Conservation (phyloP, 768 basidiomycete species). For the Strobilomyces confusus region DNA sequence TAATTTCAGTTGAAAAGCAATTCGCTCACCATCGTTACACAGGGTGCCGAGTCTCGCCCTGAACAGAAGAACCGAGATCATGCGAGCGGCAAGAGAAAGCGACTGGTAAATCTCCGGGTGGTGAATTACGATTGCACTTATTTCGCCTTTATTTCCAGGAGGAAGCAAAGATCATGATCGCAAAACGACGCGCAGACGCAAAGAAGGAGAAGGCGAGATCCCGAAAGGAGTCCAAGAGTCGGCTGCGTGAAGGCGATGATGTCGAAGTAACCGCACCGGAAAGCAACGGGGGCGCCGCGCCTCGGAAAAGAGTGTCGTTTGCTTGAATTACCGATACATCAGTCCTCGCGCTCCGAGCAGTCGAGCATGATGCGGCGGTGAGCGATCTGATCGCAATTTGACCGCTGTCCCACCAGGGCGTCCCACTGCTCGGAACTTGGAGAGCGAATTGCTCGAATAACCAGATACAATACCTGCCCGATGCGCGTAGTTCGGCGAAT, state of each 20-base stretch:
- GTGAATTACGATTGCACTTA: constrained; percentile 5
- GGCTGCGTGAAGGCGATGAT: constrained; percentile 10
- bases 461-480: constrained; percentile 4
- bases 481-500: constrained; percentile 19
- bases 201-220: constrained; percentile 39
- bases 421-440: constrained; percentile 3
- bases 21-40: constrained; percentile 15
- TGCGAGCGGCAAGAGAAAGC: constrained; percentile 32
- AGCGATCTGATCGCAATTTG: constrained; percentile 27
- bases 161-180: constrained; percentile 39
- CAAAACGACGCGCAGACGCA: constrained; percentile 32
- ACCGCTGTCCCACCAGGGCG: constrained; percentile 9
- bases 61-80: constrained; percentile 25
- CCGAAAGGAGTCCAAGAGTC: constrained; percentile 23
- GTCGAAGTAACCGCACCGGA: constrained; percentile 11
- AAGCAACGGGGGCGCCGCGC: constrained; percentile 6
- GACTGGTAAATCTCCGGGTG: constrained; percentile 34
- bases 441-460: constrained; percentile 14
- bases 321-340: constrained; percentile 21
- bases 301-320: constrained; percentile 35
- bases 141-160: constrained; percentile 31
- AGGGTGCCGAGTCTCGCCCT: constrained; percentile 29
- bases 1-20: constrained; percentile 16
- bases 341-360: constrained; percentile 17
- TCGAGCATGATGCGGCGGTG: constrained; percentile 2